A percentile compares a stretch with the other conserved stretches of the same genome.
phyloP scores from a whole-genome alignment of 352 stramenopile genomes.

The Pythium rhizo-oryzae region DNA sequence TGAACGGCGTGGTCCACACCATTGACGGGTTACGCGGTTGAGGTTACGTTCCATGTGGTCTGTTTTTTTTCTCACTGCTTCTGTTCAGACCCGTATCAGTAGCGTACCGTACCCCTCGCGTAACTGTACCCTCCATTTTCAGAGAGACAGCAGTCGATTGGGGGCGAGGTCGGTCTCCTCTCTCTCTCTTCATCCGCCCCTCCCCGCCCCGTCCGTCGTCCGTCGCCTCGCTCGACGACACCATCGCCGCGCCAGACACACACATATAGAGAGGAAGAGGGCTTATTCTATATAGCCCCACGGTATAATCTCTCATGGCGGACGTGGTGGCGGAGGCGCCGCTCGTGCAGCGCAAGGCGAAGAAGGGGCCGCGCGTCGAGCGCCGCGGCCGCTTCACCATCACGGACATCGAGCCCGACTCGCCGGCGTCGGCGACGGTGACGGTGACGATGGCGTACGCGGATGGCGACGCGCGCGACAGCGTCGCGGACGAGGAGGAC shows the following conservation, averaged over 20 bases:
- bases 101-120: not conserved
- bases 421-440: conserved; percentile 18
- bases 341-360: not conserved
- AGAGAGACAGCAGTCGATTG: not conserved
- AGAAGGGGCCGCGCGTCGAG: conserved; percentile 56
- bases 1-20: not conserved
- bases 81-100: not conserved
- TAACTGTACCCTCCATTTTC: not conserved
- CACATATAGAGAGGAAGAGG: not conserved
- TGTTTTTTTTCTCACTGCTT: not conserved
- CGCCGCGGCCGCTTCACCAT: conserved; percentile 84
- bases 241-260: too few relatives aligned
- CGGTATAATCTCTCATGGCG: conserved; percentile 1
- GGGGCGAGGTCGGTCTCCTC: too few relatives aligned
- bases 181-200: not conserved
- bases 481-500: conserved; percentile 2
- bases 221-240: too few relatives aligned
- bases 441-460: not conserved
- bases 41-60: conserved; percentile 4
- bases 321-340: conserved; percentile 1
- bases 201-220: not conserved
- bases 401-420: conserved; percentile 71
- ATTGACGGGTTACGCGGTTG: not conserved
- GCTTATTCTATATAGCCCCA: not conserved
- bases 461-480: conserved; percentile 11